Evolutionary conservation across 306 rosid genomes (phyloP).

Genomic region (Dryas drummondii): DNA sequence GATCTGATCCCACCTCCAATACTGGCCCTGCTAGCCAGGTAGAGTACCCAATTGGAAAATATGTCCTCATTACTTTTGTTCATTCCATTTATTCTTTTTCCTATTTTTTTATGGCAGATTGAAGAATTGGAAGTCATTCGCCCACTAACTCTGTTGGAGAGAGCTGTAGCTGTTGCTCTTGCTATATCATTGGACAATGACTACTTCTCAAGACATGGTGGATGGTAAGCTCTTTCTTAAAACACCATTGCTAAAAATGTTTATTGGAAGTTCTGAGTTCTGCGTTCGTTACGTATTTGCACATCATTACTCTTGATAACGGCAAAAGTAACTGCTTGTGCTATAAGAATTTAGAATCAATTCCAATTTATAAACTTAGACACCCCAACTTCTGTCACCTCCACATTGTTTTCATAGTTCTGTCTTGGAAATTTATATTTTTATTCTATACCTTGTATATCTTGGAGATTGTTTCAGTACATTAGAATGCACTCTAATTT

Average conservation of each 20-base stretch:
- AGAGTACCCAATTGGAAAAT: slow-evolving; percentile 16
- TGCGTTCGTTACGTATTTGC: neutral
- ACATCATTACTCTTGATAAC: neutral
- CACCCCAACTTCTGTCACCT: neutral
- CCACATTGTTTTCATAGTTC: neutral
- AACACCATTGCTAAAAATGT: slow-evolving; percentile 1
- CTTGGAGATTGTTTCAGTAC: slow-evolving; percentile 4
- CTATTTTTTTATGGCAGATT: slow-evolving; percentile 47
- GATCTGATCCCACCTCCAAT: slow-evolving; percentile 64
- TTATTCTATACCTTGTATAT: neutral
- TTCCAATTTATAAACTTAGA: neutral
- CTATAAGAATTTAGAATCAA: neutral
- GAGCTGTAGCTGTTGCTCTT: slow-evolving; percentile 95
- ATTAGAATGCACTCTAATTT: neutral
- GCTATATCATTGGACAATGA: slow-evolving; percentile 97
- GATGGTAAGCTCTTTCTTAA: slow-evolving; percentile 60
- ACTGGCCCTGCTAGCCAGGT: slow-evolving; percentile 67
- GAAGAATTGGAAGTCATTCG: slow-evolving; percentile 78
- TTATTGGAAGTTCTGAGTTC: neutral
- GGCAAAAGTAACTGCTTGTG: neutral
- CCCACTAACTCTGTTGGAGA: slow-evolving; percentile 67
- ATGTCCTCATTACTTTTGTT: neutral
- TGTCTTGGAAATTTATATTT: neutral
- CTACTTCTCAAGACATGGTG: slow-evolving; percentile 91
- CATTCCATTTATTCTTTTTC: slow-evolving; percentile 5